Conservation (phyloP, 2,329 filamentous ascomycete genomes). For the Geosmithia morbida region DNA sequence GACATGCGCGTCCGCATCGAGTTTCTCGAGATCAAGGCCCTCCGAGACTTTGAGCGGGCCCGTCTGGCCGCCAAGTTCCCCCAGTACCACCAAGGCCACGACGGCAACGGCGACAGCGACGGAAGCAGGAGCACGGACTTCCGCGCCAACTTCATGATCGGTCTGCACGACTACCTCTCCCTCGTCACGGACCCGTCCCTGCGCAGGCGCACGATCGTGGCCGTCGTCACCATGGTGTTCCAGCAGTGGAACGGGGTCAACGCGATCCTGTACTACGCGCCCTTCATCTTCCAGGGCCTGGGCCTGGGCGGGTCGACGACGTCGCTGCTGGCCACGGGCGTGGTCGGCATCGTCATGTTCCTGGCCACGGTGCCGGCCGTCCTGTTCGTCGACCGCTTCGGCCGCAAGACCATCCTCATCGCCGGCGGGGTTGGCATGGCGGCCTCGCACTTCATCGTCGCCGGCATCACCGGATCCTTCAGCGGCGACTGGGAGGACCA, state of each 20-base stretch:
- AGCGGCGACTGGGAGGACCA: conserved; percentile 43
- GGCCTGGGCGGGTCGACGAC: conserved; percentile 37
- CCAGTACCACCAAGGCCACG: conserved; percentile 12
- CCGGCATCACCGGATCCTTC: conserved; percentile 51
- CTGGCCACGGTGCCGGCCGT: conserved; percentile 52
- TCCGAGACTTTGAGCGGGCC: conserved; percentile 63
- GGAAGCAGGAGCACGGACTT: conserved; percentile 29
- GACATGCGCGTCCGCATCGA: conserved; percentile 61
- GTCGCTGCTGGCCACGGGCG: conserved; percentile 53
- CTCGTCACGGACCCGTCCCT: conserved; percentile 52
- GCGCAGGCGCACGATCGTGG: conserved; percentile 51
- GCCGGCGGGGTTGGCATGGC: conserved; percentile 58
- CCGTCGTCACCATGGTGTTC: conserved; percentile 48
- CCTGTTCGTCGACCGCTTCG: conserved; percentile 49
- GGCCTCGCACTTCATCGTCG: conserved; percentile 56
- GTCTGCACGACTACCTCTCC: conserved; percentile 51
- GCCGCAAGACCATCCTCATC: conserved; percentile 46
- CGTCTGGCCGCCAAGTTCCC: conserved; percentile 54
- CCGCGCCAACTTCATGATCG: conserved; percentile 42
- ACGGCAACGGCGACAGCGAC: background rate
- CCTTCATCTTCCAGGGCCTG: conserved; percentile 53
- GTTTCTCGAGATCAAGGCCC: conserved; percentile 72
- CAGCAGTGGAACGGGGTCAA: conserved; percentile 35
- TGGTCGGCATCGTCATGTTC: conserved; percentile 59
- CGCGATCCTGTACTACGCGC: conserved; percentile 52